Evolutionary conservation across 2,329 filamentous ascomycete genomes (phyloP).

Genomic region (Pyrenophora tritici-repentis): DNA sequence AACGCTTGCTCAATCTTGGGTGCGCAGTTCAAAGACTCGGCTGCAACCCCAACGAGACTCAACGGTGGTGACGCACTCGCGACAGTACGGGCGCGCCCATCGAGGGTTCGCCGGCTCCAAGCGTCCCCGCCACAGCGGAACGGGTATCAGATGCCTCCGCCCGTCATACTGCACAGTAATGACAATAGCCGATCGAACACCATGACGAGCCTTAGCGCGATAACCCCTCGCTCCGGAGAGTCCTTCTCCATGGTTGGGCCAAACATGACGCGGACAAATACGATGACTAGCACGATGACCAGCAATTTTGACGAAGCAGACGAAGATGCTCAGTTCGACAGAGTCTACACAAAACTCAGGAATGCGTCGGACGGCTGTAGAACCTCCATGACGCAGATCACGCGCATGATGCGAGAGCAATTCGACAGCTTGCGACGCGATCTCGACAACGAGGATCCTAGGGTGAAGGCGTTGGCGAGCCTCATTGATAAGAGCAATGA

Average conservation of each 20-base stretch:
- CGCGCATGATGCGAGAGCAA: constrained; percentile 33
- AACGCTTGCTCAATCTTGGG: constrained; percentile 62
- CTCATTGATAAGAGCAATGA: constrained; percentile 73
- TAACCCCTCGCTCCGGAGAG: constrained; percentile 81
- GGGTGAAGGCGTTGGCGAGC: constrained; percentile 52
- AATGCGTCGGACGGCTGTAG: constrained; percentile 75
- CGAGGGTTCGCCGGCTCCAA: constrained; percentile 39
- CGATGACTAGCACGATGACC: constrained; percentile 61
- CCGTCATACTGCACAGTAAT: constrained; percentile 52
- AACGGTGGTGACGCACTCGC: constrained; percentile 27
- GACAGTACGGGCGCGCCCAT: constrained; percentile 38
- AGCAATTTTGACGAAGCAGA: constrained; percentile 69
- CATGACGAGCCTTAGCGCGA: constrained; percentile 53
- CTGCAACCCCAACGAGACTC: constrained; percentile 27
- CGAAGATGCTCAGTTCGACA: constrained; percentile 81
- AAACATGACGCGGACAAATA: constrained; percentile 51
- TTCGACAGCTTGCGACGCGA: constrained; percentile 39
- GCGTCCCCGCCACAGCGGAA: constrained; percentile 43
- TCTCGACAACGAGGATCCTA: constrained; percentile 41
- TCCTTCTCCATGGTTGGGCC: constrained; percentile 68
- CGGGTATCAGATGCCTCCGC: constrained; percentile 42
- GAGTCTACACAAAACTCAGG: constrained; percentile 76
- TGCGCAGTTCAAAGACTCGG: constrained; percentile 40
- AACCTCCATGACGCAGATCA: constrained; percentile 66
- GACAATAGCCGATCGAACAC: constrained; percentile 60